phyloP scores from a whole-genome alignment of 2,329 filamentous ascomycete species.

The Aureobasidium leucospermi region DNA sequence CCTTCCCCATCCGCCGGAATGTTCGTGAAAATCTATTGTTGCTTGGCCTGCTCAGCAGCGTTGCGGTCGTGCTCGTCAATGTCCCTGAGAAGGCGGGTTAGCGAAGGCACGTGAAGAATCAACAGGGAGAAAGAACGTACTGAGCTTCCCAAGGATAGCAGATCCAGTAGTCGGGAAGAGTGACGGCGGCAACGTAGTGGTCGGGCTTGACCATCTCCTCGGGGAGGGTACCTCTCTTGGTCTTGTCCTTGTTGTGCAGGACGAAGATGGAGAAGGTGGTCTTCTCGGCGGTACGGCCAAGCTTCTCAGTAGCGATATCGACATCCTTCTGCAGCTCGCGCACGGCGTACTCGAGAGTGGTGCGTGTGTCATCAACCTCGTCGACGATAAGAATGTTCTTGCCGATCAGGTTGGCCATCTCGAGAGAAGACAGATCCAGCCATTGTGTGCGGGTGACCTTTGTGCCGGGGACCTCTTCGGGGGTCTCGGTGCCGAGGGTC shows the following conservation, averaged over 20 bases:
- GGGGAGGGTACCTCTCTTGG: slow-evolving; percentile 83
- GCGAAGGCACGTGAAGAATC: neutral
- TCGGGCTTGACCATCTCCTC: slow-evolving; percentile 64
- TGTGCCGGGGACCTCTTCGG: slow-evolving; percentile 72
- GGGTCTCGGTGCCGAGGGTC: slow-evolving; percentile 51
- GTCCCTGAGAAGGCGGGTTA: slow-evolving; percentile 44
- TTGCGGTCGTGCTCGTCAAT: slow-evolving; percentile 84
- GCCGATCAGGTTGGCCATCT: slow-evolving; percentile 83
- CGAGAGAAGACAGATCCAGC: slow-evolving; percentile 81
- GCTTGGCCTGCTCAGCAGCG: slow-evolving; percentile 38
- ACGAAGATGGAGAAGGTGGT: slow-evolving; percentile 94
- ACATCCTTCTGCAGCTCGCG: slow-evolving; percentile 94
- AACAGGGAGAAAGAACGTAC: slow-evolving; percentile 34
- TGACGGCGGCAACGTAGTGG: slow-evolving; percentile 78
- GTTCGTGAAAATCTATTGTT: slow-evolving; percentile 10
- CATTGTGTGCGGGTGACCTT: slow-evolving; percentile 98
- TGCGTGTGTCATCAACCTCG: slow-evolving; percentile 92
- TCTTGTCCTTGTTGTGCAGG: slow-evolving; percentile 96
- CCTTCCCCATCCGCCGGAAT: neutral
- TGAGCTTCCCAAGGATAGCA: slow-evolving; percentile 97
- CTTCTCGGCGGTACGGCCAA: slow-evolving; percentile 61
- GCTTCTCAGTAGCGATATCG: slow-evolving; percentile 64
- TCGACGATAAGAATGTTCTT: slow-evolving; percentile 90
- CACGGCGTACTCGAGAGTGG: slow-evolving; percentile 89
- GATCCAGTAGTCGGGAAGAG: slow-evolving; percentile 93